Conservation (phyloP, 129 eudicot genomes). For the Helianthus tuberosus region DNA sequence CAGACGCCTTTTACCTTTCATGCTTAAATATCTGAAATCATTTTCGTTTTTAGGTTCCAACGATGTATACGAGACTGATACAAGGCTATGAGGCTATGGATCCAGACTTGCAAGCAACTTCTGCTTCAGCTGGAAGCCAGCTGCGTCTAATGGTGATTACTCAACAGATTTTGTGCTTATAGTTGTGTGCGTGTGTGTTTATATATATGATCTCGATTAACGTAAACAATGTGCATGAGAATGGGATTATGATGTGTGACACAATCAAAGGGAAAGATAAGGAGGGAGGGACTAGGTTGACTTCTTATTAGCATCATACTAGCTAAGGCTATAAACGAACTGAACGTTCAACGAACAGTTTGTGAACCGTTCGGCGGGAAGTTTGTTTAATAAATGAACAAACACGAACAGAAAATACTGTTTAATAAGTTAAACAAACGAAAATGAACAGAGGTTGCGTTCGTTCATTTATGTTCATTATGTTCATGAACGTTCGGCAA, state of each 20-base stretch:
- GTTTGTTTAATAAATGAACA: too few relatives aligned
- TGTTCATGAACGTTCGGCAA: too few relatives aligned
- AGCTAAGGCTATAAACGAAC: too few relatives aligned
- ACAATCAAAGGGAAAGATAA: neutral
- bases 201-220: neutral
- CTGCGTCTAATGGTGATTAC: constrained; percentile 87
- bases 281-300: too few relatives aligned
- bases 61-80: constrained; percentile 89
- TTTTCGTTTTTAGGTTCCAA: constrained; percentile 71
- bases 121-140: constrained; percentile 83
- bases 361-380: too few relatives aligned
- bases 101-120: constrained; percentile 64
- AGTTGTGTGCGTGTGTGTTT: neutral
- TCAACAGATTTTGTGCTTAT: constrained; percentile 5
- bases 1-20: neutral
- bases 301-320: too few relatives aligned
- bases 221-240: neutral
- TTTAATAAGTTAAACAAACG: too few relatives aligned
- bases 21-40: constrained; percentile 5
- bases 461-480: too few relatives aligned
- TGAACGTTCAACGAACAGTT: too few relatives aligned
- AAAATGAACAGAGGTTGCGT: too few relatives aligned
- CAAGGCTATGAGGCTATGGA: constrained; percentile 99
- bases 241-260: neutral
- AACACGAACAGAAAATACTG: too few relatives aligned